Base-by-base conservation (phyloP, 2,329 filamentous ascomycete species). In the Exophiala viscosa region DNA sequence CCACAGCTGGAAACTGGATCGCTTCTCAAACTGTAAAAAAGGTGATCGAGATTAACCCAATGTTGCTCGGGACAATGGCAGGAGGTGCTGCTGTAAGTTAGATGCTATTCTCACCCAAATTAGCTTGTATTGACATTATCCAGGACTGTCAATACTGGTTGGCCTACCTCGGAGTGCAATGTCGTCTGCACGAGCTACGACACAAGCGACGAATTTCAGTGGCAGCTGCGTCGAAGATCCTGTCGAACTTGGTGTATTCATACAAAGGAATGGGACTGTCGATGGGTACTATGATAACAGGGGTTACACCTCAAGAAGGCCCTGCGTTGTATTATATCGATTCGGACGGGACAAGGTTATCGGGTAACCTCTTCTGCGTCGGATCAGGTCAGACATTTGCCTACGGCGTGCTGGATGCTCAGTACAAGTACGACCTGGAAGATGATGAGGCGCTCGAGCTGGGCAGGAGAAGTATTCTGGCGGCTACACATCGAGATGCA, bases 11-110 rank as follows among this genome's bases (percentile, higher is more conserved):
- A 67, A 95, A 93, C 82, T 99, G 93, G 93, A 99, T 99, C 74
- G 93, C 93, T 62, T 95, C 89, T 76, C 93, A 99, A 81, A 99
- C 93, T 48, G 93, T 99, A 69, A 99, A 99, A 85, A 99, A 99
- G 82, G 93, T 99, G 64, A 97, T 99, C 69, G 90, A 96, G 81
- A 96, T 96, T 80, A 96, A 96, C 79, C 89, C 81, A 74, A 87
- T 86, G 73, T 81, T 99, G 73, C 76, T 99, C 67, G 93, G 93
- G 61, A 99, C 93, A 64, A 96, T 99, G 92, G 93, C 93, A 59
- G 93, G 93, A 73, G 93, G 93, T 75, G 93, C 93, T 68, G 93
- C 93, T 73, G 84, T 86, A 75, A 70, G 82, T 73, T 56, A 3
- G 33, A 40, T 34, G 6, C 20, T 6, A 23, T 15, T 10, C 31